phyloP scores from a whole-genome alignment of 495 filamentous ascomycete species.

The Xylaria nigripes region DNA sequence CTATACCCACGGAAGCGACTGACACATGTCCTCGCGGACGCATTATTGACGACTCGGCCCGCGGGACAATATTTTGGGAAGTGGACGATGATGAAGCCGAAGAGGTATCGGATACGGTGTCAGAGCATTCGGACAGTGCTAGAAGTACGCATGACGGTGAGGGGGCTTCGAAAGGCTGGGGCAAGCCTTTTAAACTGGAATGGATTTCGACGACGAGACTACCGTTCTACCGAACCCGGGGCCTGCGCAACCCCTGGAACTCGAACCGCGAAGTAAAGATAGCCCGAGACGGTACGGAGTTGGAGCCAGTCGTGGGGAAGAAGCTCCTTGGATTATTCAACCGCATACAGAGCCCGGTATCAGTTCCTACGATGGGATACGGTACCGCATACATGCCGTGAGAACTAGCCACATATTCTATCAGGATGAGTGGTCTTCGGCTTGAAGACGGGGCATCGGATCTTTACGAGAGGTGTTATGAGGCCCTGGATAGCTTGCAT shows the following conservation, averaged over 20 bases:
- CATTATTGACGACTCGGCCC: conserved; percentile 86
- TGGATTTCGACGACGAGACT: conserved; percentile 83
- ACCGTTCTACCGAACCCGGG: conserved; percentile 85
- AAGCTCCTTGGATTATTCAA: conserved; percentile 75
- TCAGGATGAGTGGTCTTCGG: no score
- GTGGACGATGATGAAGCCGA: conserved; percentile 51
- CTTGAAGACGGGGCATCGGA: background rate
- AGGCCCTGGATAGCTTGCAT: no score
- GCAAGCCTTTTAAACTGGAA: conserved; percentile 86
- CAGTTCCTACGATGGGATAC: conserved; percentile 17
- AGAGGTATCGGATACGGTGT: conserved; percentile 28
- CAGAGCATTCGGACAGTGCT: conserved; percentile 31
- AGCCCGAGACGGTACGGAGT: conserved; percentile 87
- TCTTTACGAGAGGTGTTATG: no score
- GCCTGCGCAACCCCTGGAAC: conserved; percentile 93
- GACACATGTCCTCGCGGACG: conserved; percentile 73
- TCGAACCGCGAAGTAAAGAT: conserved; percentile 95
- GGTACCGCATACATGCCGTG: conserved; percentile 23
- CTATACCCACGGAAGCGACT: conserved; percentile 72
- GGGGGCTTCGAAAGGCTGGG: conserved; percentile 56
- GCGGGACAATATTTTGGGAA: conserved; percentile 97
- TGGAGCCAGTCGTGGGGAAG: conserved; percentile 76
- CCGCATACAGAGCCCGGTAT: conserved; percentile 37
- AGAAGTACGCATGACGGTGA: conserved; percentile 32
- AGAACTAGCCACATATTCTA: conserved; percentile 12